Conservation (phyloP, 371 early-diverging fungal genomes). For the Rhizopus arrhizus region DNA sequence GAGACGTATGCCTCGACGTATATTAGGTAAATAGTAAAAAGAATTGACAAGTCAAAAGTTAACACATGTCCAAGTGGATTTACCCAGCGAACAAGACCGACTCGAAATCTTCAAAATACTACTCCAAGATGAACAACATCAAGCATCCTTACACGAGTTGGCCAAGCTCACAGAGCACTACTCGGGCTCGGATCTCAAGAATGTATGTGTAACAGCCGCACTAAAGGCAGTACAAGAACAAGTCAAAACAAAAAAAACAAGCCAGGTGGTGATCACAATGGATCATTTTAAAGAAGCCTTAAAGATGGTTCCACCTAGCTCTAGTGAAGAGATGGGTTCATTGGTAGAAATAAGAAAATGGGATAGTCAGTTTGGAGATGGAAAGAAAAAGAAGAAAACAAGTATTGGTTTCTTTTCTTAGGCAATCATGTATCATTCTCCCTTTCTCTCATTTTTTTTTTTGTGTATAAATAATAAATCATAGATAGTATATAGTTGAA, state of each 20-base stretch:
- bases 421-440: constrained; percentile 26
- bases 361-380: constrained; percentile 87
- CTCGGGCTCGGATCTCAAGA: constrained; percentile 99
- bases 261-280: constrained; percentile 30
- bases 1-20: constrained; percentile 94
- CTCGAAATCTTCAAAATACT: constrained; percentile 80
- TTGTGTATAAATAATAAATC: constrained; percentile 1
- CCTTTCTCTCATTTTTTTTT: neutral
- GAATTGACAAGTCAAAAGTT: constrained; percentile 41
- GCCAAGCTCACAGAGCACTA: constrained; percentile 76
- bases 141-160: constrained; percentile 57
- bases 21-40: constrained; percentile 68
- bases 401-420: constrained; percentile 37
- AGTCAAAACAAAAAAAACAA: constrained; percentile 10
- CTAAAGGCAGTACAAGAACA: constrained; percentile 70
- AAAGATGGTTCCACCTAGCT: constrained; percentile 80
- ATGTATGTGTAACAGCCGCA: constrained; percentile 94
- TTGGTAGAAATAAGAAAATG: constrained; percentile 85
- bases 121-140: constrained; percentile 73
- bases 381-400: constrained; percentile 46
- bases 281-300: constrained; percentile 83
- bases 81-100: constrained; percentile 87
- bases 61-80: constrained; percentile 63
- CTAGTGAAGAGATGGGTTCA: constrained; percentile 85
- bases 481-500: neutral